These are phyloP conservation scores for Vitis rupestris DNA, from an alignment of 164 flowering plant species.

Conservation along the genomic window DNA sequence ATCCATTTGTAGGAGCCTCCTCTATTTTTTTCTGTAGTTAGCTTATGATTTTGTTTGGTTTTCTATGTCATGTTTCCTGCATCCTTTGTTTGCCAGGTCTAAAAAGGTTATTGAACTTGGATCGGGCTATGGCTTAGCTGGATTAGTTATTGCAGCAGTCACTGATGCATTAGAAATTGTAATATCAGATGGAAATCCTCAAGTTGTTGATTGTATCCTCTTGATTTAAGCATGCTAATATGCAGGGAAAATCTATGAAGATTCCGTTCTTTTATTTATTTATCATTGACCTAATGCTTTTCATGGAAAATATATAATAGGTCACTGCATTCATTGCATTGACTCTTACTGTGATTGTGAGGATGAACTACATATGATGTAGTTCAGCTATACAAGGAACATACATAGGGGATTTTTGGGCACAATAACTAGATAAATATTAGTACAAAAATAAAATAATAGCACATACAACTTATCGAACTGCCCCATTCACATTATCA, in stretches of 20 bases:
- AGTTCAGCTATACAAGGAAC: background rate
- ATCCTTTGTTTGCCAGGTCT: slow-evolving; percentile 33
- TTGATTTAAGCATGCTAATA: slow-evolving; percentile 4
- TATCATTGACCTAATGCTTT: no score
- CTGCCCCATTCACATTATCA: no score
- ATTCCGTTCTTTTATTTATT: no score
- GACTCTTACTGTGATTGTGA: background rate
- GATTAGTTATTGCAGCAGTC: slow-evolving; percentile 71
- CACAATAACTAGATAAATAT: no score
- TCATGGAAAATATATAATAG: no score
- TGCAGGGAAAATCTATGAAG: no score
- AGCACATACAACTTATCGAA: no score
- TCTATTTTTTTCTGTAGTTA: background rate
- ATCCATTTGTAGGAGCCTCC: background rate
- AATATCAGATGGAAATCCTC: slow-evolving; percentile 94
- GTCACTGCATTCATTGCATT: background rate
- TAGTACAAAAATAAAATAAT: no score
- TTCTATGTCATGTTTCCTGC: background rate
- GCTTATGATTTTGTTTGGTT: background rate
- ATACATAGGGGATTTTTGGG: background rate
- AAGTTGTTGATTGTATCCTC: slow-evolving; percentile 98
- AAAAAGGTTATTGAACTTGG: slow-evolving; percentile 92
- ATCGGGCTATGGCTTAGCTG: slow-evolving; percentile 97
- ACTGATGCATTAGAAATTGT: slow-evolving; percentile 79
- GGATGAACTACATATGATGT: background rate